Base-by-base conservation (phyloP, 1,284 basidiomycete genomes). In the Puccinia brachypodii region DNA sequence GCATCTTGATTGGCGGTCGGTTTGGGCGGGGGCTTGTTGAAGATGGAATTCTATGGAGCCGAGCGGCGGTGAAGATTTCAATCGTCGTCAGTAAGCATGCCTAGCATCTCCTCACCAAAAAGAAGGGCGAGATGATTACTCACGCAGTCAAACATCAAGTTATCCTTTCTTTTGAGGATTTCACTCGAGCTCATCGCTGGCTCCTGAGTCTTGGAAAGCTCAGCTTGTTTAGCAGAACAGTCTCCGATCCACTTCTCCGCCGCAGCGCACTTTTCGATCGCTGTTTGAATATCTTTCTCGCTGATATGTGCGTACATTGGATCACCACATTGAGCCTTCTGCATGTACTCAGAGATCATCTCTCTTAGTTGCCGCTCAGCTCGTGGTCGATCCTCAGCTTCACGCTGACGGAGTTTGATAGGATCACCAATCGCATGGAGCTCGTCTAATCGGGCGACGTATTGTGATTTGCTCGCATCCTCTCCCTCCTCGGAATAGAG, bases 401-500 rank as follows among this genome's bases (percentile, higher is more conserved):
- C 94, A 84, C 89, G 90, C 89, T 90, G 93, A 76, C 95, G 92
- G 87, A 91, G 89, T 82, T 91, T 89, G 88, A 97, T 91, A 66
- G 92, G 93, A 88, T 95, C 93, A 36, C 94, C 94, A 83, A 94
- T 89, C 71, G 88, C 90, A 87, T 94, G 94, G 86, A 96, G 91
- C 3, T 89, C 88, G 84, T 95, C 92, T 83, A 97, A 90, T 78
- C 92, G 91, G 47, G 89, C 84, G 83, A 94, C 92, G 88, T 97
- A 96, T 33, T 91, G 92, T 0, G 94, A 96, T 88, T 97, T 98
- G 86, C 90, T 91, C 62, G 95, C 93, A 83, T 96, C 94, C 88
- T 97, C 95, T 84, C 95, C 95, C 86, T 97, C 95, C 83, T 96
- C 94, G 56, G 91, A 90, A 91, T 97, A 97, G 66, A 98, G 89